Conservation (phyloP, 768 basidiomycete species). For the Phanerochaete sordida region DNA sequence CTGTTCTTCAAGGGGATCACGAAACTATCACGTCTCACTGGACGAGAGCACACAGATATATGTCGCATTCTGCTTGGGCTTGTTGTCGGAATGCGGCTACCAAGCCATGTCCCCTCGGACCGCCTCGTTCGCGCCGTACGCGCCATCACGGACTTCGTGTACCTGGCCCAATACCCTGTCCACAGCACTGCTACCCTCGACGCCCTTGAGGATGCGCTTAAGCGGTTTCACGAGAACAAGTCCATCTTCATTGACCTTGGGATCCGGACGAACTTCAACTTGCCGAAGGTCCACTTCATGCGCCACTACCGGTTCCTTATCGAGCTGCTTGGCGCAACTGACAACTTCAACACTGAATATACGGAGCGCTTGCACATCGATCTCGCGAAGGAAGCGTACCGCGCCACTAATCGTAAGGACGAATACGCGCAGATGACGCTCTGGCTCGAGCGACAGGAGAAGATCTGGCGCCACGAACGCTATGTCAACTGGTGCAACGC, state of each 20-base stretch:
- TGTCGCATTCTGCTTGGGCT: constrained; percentile 12
- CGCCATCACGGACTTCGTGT: constrained; percentile 23
- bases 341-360: constrained; percentile 23
- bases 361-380: constrained; percentile 14
- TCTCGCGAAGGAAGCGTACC: constrained; percentile 9
- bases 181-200: constrained; percentile 17
- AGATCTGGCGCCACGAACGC: constrained; percentile 22
- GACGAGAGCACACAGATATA: constrained; percentile 21
- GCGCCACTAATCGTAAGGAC: constrained; percentile 14
- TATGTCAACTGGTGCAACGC: constrained; percentile 14
- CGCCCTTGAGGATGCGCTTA: constrained; percentile 10
- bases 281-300: constrained; percentile 22
- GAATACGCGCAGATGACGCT: constrained; percentile 37
- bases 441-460: constrained; percentile 34
- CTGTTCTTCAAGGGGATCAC: constrained; percentile 35
- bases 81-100: constrained; percentile 17
- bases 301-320: constrained; percentile 19
- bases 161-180: constrained; percentile 19
- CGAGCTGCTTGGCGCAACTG: constrained; percentile 17
- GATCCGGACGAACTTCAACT: constrained; percentile 15
- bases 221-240: constrained; percentile 22
- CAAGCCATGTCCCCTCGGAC: not conserved
- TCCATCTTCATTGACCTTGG: constrained; percentile 20
- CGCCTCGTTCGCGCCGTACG: constrained; percentile 15
- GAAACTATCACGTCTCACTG: constrained; percentile 29